Evolutionary conservation across 306 rosid genomes (phyloP).

Genomic region (cucumber (Cucumis sativus)): Cucumber_9930_V3 NC_026658.2:17658001-17658500

Average conservation of each 20-base stretch:
- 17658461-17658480: neutral
- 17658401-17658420: neutral
- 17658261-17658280: neutral
- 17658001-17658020: slow-evolving; percentile 43
- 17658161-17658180: slow-evolving; percentile 73
- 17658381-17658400: neutral
- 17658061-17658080: slow-evolving; percentile 61
- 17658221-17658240: neutral
- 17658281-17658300: neutral
- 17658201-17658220: neutral
- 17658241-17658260: neutral
- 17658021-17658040: slow-evolving; percentile 25
- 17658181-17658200: slow-evolving; percentile 3
- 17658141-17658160: slow-evolving; percentile 98
- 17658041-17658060: slow-evolving; percentile 54
- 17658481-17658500: neutral
- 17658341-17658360: neutral
- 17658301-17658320: neutral
- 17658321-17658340: neutral
- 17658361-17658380: neutral
- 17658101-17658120: slow-evolving; percentile 69
- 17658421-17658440: neutral
- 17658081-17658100: slow-evolving; percentile 39
- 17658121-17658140: slow-evolving; percentile 97
- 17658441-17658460: neutral